A percentile compares a stretch with the other conserved stretches of the same genome.
phyloP scores from a whole-genome alignment of 345 rosid genomes.

The Fremontodendron californicum region DNA sequence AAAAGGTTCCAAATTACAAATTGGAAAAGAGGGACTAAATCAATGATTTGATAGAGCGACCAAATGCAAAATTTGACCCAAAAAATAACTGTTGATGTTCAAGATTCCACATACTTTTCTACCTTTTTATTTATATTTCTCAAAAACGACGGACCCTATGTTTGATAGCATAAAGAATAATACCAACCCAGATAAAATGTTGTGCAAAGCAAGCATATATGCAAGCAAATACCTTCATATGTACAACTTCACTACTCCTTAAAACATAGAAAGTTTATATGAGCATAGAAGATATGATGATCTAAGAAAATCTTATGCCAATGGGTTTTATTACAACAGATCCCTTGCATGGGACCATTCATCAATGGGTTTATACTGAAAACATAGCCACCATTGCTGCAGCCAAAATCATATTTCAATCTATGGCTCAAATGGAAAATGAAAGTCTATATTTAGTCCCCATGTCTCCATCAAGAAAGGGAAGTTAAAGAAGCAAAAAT shows the following conservation, averaged over 20 bases:
- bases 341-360: neutral
- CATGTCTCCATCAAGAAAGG: neutral
- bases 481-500: conserved; percentile 2
- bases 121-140: neutral
- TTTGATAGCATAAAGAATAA: neutral
- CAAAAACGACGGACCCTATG: neutral
- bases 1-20: neutral
- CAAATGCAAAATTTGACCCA: neutral
- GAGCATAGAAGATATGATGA: too few species aligned
- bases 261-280: neutral
- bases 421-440: conserved; percentile 27
- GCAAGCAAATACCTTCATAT: neutral
- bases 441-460: conserved; percentile 24
- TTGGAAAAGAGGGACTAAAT: neutral
- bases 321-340: neutral
- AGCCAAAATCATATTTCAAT: neutral
- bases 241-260: neutral
- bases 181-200: neutral
- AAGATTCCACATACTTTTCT: neutral
- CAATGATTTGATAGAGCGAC: neutral
- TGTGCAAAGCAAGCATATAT: neutral
- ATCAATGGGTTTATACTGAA: neutral
- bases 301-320: too few species aligned
- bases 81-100: neutral
- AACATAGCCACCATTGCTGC: neutral